These are phyloP conservation scores for Mycena alexandri DNA, from an alignment of 768 basidiomycete species.

Conservation along the genomic window DNA sequence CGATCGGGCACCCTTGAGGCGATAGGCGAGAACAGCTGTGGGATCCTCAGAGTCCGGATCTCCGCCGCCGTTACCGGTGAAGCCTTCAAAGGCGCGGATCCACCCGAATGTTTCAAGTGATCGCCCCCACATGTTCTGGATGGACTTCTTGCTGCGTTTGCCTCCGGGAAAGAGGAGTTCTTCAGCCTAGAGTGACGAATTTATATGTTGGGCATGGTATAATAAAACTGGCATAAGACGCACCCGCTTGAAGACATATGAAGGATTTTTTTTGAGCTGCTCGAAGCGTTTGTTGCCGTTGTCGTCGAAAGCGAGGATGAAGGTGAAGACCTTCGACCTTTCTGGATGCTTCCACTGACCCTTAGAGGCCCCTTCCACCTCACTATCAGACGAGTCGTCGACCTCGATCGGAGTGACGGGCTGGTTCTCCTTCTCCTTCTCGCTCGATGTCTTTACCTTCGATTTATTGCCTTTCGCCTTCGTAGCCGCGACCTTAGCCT, in stretches of 20 bases:
- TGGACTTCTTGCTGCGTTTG: not conserved
- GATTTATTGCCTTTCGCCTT: too few species aligned
- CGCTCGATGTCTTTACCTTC: too few species aligned
- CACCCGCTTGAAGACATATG: conserved; percentile 15
- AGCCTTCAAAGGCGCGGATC: conserved; percentile 18
- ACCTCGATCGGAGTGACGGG: not conserved
- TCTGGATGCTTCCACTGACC: not conserved
- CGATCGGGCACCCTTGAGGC: conserved; percentile 5
- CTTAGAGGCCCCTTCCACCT: not conserved
- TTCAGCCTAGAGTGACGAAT: not conserved
- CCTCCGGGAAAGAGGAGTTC: not conserved
- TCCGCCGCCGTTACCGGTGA: conserved; percentile 27
- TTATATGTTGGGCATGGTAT: too few species aligned
- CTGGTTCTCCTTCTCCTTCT: conserved; percentile 3
- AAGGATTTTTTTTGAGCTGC: conserved; percentile 23
- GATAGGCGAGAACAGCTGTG: not conserved
- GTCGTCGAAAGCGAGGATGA: not conserved
- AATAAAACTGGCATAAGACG: not conserved
- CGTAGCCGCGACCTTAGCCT: too few species aligned
- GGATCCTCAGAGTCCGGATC: conserved; percentile 24
- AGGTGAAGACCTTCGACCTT: conserved; percentile 5
- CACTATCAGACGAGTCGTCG: not conserved
- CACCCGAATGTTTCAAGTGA: conserved; percentile 4
- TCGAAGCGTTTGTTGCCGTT: conserved; percentile 14
- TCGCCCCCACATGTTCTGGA: not conserved